Evolutionary conservation across 1,284 basidiomycete genomes (phyloP).

Genomic region (Chalciporus sp.): DNA sequence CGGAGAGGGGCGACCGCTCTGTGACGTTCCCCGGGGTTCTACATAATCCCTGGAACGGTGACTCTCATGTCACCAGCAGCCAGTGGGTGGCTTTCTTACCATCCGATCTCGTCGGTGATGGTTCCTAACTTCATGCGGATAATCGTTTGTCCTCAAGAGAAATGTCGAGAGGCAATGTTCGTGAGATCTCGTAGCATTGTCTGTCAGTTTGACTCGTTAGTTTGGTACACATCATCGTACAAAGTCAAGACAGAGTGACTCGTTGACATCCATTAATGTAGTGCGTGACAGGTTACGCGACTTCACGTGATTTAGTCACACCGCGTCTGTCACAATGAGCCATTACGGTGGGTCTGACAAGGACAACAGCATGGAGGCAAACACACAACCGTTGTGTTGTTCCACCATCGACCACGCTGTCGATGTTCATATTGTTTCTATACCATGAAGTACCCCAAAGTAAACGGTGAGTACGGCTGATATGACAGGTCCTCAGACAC

Average conservation of each 20-base stretch:
- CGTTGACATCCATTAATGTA: no score
- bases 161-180: no score
- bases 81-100: no score
- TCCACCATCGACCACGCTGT: background rate
- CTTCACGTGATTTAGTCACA: conserved; percentile 25
- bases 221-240: no score
- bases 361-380: background rate
- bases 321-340: conserved; percentile 30
- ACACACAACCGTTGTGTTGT: background rate
- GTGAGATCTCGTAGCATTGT: no score
- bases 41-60: no score
- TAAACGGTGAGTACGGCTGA: conserved; percentile 21
- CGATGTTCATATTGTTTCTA: background rate
- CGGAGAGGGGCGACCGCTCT: background rate
- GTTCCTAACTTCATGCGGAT: no score
- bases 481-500: background rate
- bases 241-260: no score
- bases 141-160: no score
- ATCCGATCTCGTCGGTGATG: no score
- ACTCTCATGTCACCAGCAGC: no score
- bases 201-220: no score
- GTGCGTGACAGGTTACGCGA: background rate
- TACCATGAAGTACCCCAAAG: conserved; percentile 34
- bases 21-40: background rate
- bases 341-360: background rate